Conservation (phyloP, 2,329 filamentous ascomycete species). For the Cercospora nicotianae region DNA sequence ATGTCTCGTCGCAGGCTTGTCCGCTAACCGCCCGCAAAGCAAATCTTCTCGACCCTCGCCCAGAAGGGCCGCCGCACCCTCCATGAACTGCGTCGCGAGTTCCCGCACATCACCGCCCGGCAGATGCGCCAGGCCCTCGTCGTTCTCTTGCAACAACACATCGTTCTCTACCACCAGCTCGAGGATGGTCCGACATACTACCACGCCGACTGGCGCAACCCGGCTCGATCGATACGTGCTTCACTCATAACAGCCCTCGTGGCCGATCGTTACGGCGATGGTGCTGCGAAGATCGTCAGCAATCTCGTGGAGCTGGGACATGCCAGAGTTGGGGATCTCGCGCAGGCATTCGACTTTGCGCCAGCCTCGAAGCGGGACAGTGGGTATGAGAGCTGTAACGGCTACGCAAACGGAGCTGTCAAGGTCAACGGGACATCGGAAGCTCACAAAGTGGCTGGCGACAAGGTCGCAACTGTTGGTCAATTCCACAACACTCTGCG, state of each 20-base stretch:
- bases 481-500: conserved; percentile 49
- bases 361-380: conserved; percentile 35
- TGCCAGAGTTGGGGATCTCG: conserved; percentile 68
- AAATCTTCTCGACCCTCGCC: conserved; percentile 78
- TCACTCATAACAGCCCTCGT: conserved; percentile 79
- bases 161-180: conserved; percentile 48
- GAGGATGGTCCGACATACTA: conserved; percentile 67
- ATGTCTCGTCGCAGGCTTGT: conserved; percentile 1
- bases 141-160: conserved; percentile 83
- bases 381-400: conserved; percentile 29
- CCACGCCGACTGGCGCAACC: conserved; percentile 75
- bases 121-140: conserved; percentile 79
- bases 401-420: conserved; percentile 27
- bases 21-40: conserved; percentile 52
- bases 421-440: conserved; percentile 24
- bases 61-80: conserved; percentile 76
- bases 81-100: conserved; percentile 61
- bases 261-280: conserved; percentile 70
- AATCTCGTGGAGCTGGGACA: conserved; percentile 76
- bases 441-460: conserved; percentile 16
- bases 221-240: conserved; percentile 77
- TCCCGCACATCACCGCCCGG: conserved; percentile 70
- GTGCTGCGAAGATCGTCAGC: conserved; percentile 72
- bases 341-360: conserved; percentile 59
- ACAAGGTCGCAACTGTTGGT: conserved; percentile 40